phyloP scores from a whole-genome alignment of 306 rosid species.

The Mucuna pruriens region DNA sequence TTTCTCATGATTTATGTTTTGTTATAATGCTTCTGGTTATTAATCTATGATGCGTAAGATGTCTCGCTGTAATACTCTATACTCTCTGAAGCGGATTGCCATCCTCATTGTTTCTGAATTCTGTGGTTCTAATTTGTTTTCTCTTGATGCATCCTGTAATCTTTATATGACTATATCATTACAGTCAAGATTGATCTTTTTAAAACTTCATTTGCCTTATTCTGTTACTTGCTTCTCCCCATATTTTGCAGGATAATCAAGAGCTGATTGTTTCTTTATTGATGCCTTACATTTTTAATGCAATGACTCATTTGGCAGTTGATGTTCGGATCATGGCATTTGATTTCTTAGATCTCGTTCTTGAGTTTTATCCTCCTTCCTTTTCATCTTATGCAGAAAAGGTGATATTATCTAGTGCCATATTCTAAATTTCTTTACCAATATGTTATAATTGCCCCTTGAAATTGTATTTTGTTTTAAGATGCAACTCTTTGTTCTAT shows the following conservation, averaged over 20 bases:
- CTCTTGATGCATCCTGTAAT: background rate
- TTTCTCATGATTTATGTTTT: constrained; percentile 22
- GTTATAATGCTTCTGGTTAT: constrained; percentile 10
- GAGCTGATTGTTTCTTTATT: constrained; percentile 68
- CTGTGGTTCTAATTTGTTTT: constrained; percentile 20
- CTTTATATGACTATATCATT: constrained; percentile 10
- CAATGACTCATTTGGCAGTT: constrained; percentile 81
- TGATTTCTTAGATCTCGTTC: constrained; percentile 75
- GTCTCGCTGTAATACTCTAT: constrained; percentile 31
- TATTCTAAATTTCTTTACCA: constrained; percentile 22
- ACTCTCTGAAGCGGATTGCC: constrained; percentile 13
- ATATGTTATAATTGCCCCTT: constrained; percentile 26
- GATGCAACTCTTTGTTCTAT: background rate
- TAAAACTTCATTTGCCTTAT: constrained; percentile 22
- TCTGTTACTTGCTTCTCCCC: constrained; percentile 29
- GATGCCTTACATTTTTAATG: constrained; percentile 82
- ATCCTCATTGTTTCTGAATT: background rate
- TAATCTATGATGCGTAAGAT: constrained; percentile 17
- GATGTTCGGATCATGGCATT: constrained; percentile 86
- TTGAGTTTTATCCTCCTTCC: constrained; percentile 70
- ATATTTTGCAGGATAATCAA: constrained; percentile 67
- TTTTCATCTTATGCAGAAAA: constrained; percentile 74
- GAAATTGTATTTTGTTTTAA: constrained; percentile 20
- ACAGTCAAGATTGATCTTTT: constrained; percentile 1
- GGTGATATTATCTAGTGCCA: constrained; percentile 54